Conservation (phyloP, 106 monocot species). For the Chionographis japonica region DNA sequence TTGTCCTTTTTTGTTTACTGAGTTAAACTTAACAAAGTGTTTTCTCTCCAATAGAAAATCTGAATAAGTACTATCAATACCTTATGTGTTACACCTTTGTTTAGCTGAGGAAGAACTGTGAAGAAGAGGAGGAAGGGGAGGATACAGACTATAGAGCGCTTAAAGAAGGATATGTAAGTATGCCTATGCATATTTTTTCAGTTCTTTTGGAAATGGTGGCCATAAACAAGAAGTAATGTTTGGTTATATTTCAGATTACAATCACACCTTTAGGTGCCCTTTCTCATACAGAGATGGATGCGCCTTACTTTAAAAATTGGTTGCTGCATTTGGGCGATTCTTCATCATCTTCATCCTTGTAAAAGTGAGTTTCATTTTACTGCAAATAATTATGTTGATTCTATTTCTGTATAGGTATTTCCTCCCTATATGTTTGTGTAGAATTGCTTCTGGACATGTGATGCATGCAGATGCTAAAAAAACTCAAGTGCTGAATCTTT, state of each 20-base stretch:
- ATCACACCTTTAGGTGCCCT: slow-evolving; percentile 74
- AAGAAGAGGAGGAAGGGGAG: slow-evolving; percentile 32
- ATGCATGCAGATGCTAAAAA: too few relatives aligned
- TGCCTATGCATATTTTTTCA: not conserved
- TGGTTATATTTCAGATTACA: slow-evolving; percentile 47
- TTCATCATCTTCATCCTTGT: slow-evolving; percentile 50
- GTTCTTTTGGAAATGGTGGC: not conserved
- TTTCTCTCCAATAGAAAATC: not conserved
- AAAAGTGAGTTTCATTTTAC: slow-evolving; percentile 14
- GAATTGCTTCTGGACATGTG: too few relatives aligned
- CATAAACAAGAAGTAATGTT: not conserved
- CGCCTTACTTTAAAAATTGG: slow-evolving; percentile 52
- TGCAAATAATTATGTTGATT: too few relatives aligned
- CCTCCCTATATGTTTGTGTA: too few relatives aligned
- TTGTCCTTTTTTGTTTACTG: not conserved
- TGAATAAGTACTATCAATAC: not conserved
- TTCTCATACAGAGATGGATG: slow-evolving; percentile 39
- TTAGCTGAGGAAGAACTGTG: slow-evolving; percentile 7
- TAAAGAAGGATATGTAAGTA: slow-evolving; percentile 78
- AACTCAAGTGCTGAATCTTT: too few relatives aligned
- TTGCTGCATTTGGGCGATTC: slow-evolving; percentile 29
- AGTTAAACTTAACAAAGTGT: not conserved
- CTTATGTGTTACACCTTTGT: not conserved
- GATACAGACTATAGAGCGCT: slow-evolving; percentile 56
- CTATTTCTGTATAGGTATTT: too few relatives aligned